phyloP scores from a whole-genome alignment of 352 stramenopile species.

The Globisporangium barbulae region DNA sequence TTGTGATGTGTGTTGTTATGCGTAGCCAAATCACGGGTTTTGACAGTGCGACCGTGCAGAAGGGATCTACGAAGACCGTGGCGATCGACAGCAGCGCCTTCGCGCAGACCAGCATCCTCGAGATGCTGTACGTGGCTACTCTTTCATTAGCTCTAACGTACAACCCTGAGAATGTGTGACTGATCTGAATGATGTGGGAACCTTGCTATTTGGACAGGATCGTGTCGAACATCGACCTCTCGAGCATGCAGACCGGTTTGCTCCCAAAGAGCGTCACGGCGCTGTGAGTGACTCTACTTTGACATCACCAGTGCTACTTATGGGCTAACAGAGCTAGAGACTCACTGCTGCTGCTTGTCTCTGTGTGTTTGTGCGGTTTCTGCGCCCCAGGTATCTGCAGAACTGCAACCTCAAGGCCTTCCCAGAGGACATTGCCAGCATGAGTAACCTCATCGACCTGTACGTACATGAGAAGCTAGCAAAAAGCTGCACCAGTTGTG shows the following conservation, averaged over 20 bases:
- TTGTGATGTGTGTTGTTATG: not conserved
- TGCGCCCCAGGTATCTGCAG: constrained; percentile 42
- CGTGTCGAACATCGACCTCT: constrained; percentile 61
- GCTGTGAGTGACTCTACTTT: constrained; percentile 20
- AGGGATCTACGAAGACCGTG: constrained; percentile 55
- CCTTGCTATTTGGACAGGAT: constrained; percentile 25
- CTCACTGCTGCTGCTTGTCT: not conserved
- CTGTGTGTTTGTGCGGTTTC: not conserved
- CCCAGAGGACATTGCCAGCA: constrained; percentile 39
- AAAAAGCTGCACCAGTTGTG: not conserved
- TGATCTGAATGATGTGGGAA: not conserved
- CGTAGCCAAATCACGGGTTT: constrained; percentile 74
- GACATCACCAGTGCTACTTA: not conserved
- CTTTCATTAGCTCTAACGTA: not conserved
- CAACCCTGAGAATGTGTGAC: not conserved
- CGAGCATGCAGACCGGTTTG: constrained; percentile 37
- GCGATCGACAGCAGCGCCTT: constrained; percentile 48
- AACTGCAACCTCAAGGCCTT: constrained; percentile 65
- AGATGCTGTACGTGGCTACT: constrained; percentile 38
- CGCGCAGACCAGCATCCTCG: constrained; percentile 28
- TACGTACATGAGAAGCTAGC: constrained; percentile 19
- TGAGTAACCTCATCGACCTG: constrained; percentile 55
- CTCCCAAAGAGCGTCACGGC: constrained; percentile 45
- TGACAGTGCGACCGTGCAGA: constrained; percentile 46
- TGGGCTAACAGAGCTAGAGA: not conserved